Evolutionary conservation across 306 rosid genomes (phyloP).

Genomic region (Corylus avellana): DNA sequence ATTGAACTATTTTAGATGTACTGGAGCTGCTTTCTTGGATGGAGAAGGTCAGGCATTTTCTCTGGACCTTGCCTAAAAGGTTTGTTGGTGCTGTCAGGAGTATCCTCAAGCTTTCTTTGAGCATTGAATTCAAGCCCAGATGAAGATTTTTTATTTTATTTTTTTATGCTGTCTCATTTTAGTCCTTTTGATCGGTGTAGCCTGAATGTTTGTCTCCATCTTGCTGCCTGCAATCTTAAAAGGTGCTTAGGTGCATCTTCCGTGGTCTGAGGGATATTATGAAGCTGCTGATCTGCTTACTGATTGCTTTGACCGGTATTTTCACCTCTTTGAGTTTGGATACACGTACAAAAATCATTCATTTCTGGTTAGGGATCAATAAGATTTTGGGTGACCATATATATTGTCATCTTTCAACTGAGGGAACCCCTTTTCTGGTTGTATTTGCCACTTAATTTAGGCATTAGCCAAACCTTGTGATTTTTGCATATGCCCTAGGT

Average conservation of each 20-base stretch:
- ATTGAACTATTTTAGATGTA: conserved; percentile 17
- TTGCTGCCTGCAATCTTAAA: neutral
- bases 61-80: neutral
- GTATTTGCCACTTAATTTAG: neutral
- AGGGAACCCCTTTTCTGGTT: neutral
- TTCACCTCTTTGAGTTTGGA: neutral
- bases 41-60: conserved; percentile 9
- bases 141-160: neutral
- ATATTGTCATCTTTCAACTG: neutral
- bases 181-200: neutral
- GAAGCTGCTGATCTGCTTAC: neutral
- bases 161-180: neutral
- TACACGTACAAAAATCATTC: neutral
- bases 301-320: neutral
- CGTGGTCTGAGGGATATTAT: neutral
- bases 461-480: neutral
- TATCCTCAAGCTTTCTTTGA: neutral
- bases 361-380: neutral
- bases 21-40: conserved; percentile 24
- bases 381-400: neutral
- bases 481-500: neutral
- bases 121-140: neutral
- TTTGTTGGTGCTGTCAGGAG: conserved; percentile 1
- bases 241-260: neutral
- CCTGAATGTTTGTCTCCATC: neutral